A percentile compares a stretch with the other conserved stretches of the same genome.
phyloP scores from a whole-genome alignment of 352 stramenopile species.

The Globisporangium cylindrosporum region DNA sequence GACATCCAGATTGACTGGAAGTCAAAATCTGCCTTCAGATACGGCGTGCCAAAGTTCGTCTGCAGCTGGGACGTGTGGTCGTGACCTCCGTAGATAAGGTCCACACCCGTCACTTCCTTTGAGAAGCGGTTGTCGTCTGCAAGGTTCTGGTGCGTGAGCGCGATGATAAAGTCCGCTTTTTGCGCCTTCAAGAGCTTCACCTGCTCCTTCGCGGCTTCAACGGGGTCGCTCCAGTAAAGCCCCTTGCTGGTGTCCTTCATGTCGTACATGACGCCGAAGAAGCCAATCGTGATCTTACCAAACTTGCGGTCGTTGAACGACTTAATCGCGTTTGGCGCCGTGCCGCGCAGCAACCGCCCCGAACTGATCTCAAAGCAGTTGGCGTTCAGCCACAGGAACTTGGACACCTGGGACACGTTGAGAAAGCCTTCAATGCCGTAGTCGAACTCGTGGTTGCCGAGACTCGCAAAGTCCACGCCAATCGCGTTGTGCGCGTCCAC shows the following conservation, averaged over 20 bases:
- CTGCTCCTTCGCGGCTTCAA: slow-evolving; percentile 49
- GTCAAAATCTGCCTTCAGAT: slow-evolving; percentile 72
- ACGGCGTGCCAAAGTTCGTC: slow-evolving; percentile 61
- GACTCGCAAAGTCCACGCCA: slow-evolving; percentile 63
- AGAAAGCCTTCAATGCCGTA: slow-evolving; percentile 70
- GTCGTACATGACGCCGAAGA: slow-evolving; percentile 83
- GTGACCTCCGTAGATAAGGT: slow-evolving; percentile 69
- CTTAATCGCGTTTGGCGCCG: slow-evolving; percentile 43
- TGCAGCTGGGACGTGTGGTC: slow-evolving; percentile 73
- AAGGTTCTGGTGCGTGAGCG: slow-evolving; percentile 64
- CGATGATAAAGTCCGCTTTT: slow-evolving; percentile 67
- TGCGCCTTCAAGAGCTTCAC: slow-evolving; percentile 37
- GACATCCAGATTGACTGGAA: slow-evolving; percentile 71
- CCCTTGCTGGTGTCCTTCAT: slow-evolving; percentile 65
- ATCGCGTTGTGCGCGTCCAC: slow-evolving; percentile 71
- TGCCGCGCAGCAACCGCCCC: slow-evolving; percentile 42
- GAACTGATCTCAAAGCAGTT: slow-evolving; percentile 63
- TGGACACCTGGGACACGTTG: slow-evolving; percentile 52
- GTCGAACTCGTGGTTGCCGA: slow-evolving; percentile 83
- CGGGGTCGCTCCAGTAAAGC: slow-evolving; percentile 62
- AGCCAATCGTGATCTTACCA: slow-evolving; percentile 49
- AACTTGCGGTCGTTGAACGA: slow-evolving; percentile 32
- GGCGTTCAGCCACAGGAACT: slow-evolving; percentile 73
- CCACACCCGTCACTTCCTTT: slow-evolving; percentile 55
- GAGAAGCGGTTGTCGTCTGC: slow-evolving; percentile 66